phyloP scores from a whole-genome alignment of 1,284 basidiomycete species.

The Schizopora paradoxa region DNA sequence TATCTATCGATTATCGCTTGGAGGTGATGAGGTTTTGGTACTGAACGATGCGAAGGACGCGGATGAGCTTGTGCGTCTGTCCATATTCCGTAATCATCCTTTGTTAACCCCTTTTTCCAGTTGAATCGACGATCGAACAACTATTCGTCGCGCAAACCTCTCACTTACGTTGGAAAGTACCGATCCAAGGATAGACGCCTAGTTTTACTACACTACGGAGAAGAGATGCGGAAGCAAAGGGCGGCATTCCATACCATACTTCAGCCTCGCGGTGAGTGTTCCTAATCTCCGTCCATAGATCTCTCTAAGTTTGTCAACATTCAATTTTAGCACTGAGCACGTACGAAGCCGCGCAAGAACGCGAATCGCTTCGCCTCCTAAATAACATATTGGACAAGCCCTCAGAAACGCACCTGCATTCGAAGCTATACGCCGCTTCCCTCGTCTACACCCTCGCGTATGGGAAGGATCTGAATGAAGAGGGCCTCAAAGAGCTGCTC shows the following conservation, averaged over 20 bases:
- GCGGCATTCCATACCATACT: slow-evolving; percentile 10
- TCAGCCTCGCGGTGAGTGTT: slow-evolving; percentile 9
- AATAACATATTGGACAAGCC: not conserved
- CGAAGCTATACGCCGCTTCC: slow-evolving; percentile 7
- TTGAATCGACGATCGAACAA: slow-evolving; percentile 7
- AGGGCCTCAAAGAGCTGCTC: slow-evolving; percentile 1
- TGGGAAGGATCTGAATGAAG: not conserved
- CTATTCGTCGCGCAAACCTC: slow-evolving; percentile 16
- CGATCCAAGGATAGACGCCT: slow-evolving; percentile 12
- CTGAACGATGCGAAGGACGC: slow-evolving; percentile 13
- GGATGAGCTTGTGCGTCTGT: slow-evolving; percentile 10
- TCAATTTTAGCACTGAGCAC: not conserved
- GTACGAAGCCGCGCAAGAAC: slow-evolving; percentile 9
- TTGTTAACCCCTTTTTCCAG: not conserved
- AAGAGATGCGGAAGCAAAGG: slow-evolving; percentile 13
- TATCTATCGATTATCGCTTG: slow-evolving; percentile 11
- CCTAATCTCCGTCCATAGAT: not conserved
- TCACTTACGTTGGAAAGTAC: slow-evolving; percentile 14
- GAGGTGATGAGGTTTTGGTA: slow-evolving; percentile 15
- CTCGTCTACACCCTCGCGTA: slow-evolving; percentile 2
- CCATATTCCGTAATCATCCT: not conserved
- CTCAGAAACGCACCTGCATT: not conserved
- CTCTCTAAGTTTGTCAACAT: too few relatives aligned
- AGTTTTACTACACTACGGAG: slow-evolving; percentile 14
- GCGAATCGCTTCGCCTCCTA: slow-evolving; percentile 5